phyloP scores from a whole-genome alignment of 805 yeast species.

The Torulaspora microellipsoides region DNA sequence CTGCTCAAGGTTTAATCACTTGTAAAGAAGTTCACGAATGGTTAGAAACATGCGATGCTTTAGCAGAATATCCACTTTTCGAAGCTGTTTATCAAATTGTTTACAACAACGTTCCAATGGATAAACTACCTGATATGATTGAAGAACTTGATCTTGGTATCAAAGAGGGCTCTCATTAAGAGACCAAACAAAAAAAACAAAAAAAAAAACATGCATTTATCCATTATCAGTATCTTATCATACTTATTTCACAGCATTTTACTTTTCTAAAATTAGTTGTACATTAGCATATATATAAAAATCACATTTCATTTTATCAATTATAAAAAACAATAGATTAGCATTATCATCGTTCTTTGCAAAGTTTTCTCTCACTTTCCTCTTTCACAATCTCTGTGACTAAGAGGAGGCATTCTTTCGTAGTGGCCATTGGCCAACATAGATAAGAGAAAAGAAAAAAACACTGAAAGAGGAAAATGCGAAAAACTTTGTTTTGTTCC shows the following conservation, averaged over 20 bases:
- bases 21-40: slow-evolving; percentile 87
- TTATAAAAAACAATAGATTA: no score
- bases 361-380: no score
- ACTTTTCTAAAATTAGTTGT: neutral
- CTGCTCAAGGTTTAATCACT: slow-evolving; percentile 93
- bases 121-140: slow-evolving; percentile 66
- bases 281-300: slow-evolving; percentile 4
- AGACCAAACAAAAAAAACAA: no score
- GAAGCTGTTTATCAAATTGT: slow-evolving; percentile 74
- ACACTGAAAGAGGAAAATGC: no score
- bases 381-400: no score
- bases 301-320: no score
- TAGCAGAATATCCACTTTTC: slow-evolving; percentile 66
- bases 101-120: slow-evolving; percentile 68
- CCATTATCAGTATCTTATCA: slow-evolving; percentile 1
- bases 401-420: no score
- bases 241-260: no score
- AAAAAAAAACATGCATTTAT: neutral
- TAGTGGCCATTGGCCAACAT: no score
- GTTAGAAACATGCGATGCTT: slow-evolving; percentile 45
- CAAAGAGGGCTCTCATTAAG: slow-evolving; percentile 1
- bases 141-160: slow-evolving; percentile 40
- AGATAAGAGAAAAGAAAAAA: no score
- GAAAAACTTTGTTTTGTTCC: no score
- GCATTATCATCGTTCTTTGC: no score